Evolutionary conservation across 169 alveolate genomes (phyloP).

Genomic region (Eimeria maxima): DNA sequence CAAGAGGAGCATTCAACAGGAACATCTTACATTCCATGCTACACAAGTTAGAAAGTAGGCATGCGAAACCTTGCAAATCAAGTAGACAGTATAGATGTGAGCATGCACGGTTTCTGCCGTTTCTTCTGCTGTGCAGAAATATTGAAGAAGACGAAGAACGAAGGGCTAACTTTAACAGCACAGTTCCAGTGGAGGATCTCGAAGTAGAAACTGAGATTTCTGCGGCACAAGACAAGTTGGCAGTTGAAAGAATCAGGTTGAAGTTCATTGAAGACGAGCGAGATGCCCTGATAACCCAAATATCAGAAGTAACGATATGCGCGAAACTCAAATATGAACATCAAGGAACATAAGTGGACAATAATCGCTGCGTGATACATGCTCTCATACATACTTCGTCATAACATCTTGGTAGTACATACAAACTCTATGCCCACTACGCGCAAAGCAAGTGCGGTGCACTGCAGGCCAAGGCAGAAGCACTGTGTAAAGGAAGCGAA

Average conservation of each 20-base stretch:
- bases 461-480: constrained; percentile 17
- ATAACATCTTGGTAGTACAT: background rate
- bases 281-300: constrained; percentile 25
- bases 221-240: background rate
- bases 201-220: constrained; percentile 19
- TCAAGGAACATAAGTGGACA: background rate
- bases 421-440: no score
- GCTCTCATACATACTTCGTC: background rate
- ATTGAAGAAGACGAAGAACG: constrained; percentile 31
- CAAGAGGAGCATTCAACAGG: background rate
- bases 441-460: background rate
- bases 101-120: background rate
- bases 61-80: background rate
- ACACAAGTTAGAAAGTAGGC: background rate
- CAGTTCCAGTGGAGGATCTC: constrained; percentile 13
- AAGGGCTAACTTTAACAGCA: constrained; percentile 6
- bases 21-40: background rate
- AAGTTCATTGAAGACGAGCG: constrained; percentile 56
- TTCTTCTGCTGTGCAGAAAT: background rate
- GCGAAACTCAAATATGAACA: background rate
- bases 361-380: background rate
- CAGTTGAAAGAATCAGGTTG: constrained; percentile 6
- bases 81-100: background rate
- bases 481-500: background rate
- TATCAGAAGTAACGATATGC: constrained; percentile 1